Percentiles rank a stretch among this genome's conserved stretches.
phyloP scores from a whole-genome alignment of 148 eudicot species.

The Persicaria tinctoria region DNA sequence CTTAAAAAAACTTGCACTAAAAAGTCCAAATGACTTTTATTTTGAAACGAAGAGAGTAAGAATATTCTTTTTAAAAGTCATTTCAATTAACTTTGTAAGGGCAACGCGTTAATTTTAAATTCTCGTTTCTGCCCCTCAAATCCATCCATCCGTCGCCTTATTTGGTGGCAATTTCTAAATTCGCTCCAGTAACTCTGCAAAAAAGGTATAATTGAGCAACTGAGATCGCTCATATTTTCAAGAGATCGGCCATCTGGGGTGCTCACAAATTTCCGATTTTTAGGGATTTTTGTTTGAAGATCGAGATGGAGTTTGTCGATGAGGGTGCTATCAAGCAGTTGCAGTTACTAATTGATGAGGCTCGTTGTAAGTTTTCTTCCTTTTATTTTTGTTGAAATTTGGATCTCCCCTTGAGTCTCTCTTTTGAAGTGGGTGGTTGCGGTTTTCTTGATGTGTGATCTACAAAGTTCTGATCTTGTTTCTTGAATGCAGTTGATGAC shows the following conservation, averaged over 20 bases:
- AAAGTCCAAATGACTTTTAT: too few relatives aligned
- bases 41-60: too few relatives aligned
- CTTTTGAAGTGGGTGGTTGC: slow-evolving; percentile 23
- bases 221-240: background rate
- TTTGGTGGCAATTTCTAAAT: background rate
- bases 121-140: background rate
- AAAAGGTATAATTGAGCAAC: background rate
- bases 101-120: background rate
- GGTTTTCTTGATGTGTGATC: slow-evolving; percentile 4
- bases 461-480: slow-evolving; percentile 5
- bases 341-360: slow-evolving; percentile 48
- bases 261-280: background rate
- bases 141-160: background rate
- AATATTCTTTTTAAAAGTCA: too few relatives aligned
- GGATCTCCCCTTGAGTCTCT: slow-evolving; percentile 11
- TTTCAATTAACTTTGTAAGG: too few relatives aligned
- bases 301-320: slow-evolving; percentile 33
- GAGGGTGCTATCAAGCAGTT: slow-evolving; percentile 69
- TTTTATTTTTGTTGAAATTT: background rate
- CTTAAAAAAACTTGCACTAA: too few relatives aligned
- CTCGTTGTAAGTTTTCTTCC: slow-evolving; percentile 21
- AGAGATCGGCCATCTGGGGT: background rate
- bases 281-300: slow-evolving; percentile 6
- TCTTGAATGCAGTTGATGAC: slow-evolving; percentile 51
- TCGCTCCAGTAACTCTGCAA: background rate